Base-by-base conservation (phyloP, 345 rosid species). In the Lumnitzera racemosa region DNA sequence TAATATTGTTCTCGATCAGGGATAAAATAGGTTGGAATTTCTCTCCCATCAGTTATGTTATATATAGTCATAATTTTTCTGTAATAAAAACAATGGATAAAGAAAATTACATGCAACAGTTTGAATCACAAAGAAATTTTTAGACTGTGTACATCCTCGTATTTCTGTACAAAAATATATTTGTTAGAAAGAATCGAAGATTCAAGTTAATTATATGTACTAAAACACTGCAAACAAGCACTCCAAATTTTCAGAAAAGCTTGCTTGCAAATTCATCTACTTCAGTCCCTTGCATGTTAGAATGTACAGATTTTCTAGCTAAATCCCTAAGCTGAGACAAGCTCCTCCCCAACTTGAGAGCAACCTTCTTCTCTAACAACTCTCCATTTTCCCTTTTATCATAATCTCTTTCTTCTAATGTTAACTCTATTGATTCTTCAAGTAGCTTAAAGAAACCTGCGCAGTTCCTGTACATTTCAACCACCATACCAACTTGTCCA, bases 281-380 rank as follows among this genome's bases (percentile, higher is more conserved):
- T 31, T 27, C 46, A 14, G 12, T 16, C 27, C 52, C 24, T 12
- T 62, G 1, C 11, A 24, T 29, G 12, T 16, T 56, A 65, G 43
- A 36, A 36, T 36, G 7, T 4, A 7, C 43, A 4, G 10, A 36
- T 24, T 25, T 66, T 20, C 24, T 53, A 4, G 62, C 62, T 24
- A 68, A 61, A n/a, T 51, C 58, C 25, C 67, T 56, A 2, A 68
- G 62, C 58, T 68, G 51, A 12, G 62, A 56, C n/a, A 24, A 31
- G 29, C 53, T 62, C 47, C 67, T 68, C 46, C 72, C 72, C 58
- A 64, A 49, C 48, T 56, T 51, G 15, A 62, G 49, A 57, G 20
- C 67, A 16, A 57, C 48, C 27, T 68, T 51, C 62, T 41, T 56
- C 47, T 64, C 47, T 29, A 64, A 64, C 67, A 64, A 20, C 67